These are phyloP conservation scores for Lentinula novae-zelandiae DNA, from an alignment of 1,284 basidiomycete genomes.

Conservation along the genomic window DNA sequence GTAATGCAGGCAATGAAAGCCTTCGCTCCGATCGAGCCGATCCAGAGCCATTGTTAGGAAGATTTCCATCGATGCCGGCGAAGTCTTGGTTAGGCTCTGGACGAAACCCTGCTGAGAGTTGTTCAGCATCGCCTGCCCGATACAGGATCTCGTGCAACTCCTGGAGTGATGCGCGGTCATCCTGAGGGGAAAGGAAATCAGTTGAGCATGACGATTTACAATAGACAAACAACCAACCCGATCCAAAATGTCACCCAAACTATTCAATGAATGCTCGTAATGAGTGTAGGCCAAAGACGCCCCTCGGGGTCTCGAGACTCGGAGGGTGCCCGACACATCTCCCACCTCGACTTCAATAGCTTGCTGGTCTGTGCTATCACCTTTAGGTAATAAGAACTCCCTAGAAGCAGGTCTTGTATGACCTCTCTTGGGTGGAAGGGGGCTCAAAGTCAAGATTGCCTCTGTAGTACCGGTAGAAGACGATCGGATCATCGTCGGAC, in stretches of 20 bases:
- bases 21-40: constrained; percentile 57
- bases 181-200: constrained; percentile 35
- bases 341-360: constrained; percentile 10
- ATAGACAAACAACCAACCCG: constrained; percentile 43
- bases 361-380: constrained; percentile 20
- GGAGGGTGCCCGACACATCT: neutral
- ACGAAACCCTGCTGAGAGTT: neutral
- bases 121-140: constrained; percentile 25
- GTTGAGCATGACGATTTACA: constrained; percentile 11
- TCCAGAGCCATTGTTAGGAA: constrained; percentile 3
- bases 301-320: constrained; percentile 10
- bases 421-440: constrained; percentile 25
- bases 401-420: constrained; percentile 45
- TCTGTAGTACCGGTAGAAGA: neutral
- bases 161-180: constrained; percentile 67
- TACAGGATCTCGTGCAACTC: constrained; percentile 70
- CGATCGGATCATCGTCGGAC: constrained; percentile 5
- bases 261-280: constrained; percentile 74
- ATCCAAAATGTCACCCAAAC: constrained; percentile 71
- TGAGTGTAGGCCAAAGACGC: constrained; percentile 61
- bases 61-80: neutral
- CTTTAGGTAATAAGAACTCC: constrained; percentile 40
- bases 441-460: constrained; percentile 29
- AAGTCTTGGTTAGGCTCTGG: neutral
- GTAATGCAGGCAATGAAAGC: constrained; percentile 66